A percentile compares a stretch with the other conserved stretches of the same genome.
These are phyloP conservation scores for Hypoxylon sp. DNA, from an alignment of 2,329 filamentous ascomycete genomes.

Conservation along the genomic window DNA sequence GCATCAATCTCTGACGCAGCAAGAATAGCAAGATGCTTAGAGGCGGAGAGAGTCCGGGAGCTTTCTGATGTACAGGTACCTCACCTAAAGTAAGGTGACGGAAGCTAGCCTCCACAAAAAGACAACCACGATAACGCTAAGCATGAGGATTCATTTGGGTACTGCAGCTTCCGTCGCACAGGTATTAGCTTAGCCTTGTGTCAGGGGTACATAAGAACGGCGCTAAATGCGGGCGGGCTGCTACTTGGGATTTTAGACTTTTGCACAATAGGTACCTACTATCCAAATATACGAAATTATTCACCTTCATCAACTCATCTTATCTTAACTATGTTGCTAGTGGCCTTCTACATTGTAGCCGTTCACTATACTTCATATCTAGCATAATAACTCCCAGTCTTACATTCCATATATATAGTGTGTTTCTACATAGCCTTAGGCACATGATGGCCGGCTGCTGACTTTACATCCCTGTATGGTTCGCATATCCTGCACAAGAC, in stretches of 20 bases:
- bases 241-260: background rate
- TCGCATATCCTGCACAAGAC: constrained; percentile 14
- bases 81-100: constrained; percentile 14
- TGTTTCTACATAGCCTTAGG: background rate
- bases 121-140: background rate
- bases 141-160: background rate
- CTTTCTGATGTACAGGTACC: constrained; percentile 15
- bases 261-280: no score
- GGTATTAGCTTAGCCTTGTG: constrained; percentile 26
- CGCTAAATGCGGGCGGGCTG: constrained; percentile 33
- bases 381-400: background rate
- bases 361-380: no score
- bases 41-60: background rate
- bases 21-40: background rate
- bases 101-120: constrained; percentile 26
- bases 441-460: constrained; percentile 5
- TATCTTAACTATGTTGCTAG: background rate
- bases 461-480: constrained; percentile 18
- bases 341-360: no score
- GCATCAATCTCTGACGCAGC: constrained; percentile 19
- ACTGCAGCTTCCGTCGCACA: constrained; percentile 4
- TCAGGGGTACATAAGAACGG: constrained; percentile 38
- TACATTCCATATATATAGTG: background rate
- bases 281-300: background rate
- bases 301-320: background rate